Conservation (phyloP, 805 yeast species). For the Ogataea naganishii region DNA sequence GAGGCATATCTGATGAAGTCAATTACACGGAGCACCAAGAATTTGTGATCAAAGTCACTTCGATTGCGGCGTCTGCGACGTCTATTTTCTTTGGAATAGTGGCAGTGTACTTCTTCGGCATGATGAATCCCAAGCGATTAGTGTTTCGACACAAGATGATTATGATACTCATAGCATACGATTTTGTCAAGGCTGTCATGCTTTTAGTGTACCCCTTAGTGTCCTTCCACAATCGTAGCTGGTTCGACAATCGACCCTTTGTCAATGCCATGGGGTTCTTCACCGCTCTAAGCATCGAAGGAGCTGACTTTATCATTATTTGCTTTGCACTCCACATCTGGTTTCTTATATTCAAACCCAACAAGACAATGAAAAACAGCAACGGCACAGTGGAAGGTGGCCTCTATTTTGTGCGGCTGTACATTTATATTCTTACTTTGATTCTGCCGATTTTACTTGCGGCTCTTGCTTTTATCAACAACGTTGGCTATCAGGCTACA, state of each 20-base stretch:
- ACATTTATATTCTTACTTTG: constrained; percentile 50
- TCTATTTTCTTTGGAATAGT: constrained; percentile 47
- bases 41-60: constrained; percentile 30
- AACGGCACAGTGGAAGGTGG: constrained; percentile 60
- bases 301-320: constrained; percentile 77
- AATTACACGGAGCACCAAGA: not conserved
- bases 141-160: constrained; percentile 69
- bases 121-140: constrained; percentile 54
- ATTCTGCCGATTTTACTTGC: constrained; percentile 62
- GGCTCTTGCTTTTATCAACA: constrained; percentile 54
- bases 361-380: constrained; percentile 30
- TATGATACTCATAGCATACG: constrained; percentile 58
- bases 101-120: constrained; percentile 50
- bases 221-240: constrained; percentile 3
- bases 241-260: constrained; percentile 23
- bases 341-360: constrained; percentile 60
- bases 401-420: constrained; percentile 45
- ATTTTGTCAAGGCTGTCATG: constrained; percentile 63
- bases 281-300: constrained; percentile 73
- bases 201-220: constrained; percentile 54
- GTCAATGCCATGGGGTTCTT: constrained; percentile 71
- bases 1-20: not conserved
- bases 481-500: constrained; percentile 49
- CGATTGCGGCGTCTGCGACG: constrained; percentile 39
- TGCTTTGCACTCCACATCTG: constrained; percentile 80